These are phyloP conservation scores for Rhodotorula sp. DNA, from an alignment of 1,284 basidiomycete species.

Conservation along the genomic window DNA sequence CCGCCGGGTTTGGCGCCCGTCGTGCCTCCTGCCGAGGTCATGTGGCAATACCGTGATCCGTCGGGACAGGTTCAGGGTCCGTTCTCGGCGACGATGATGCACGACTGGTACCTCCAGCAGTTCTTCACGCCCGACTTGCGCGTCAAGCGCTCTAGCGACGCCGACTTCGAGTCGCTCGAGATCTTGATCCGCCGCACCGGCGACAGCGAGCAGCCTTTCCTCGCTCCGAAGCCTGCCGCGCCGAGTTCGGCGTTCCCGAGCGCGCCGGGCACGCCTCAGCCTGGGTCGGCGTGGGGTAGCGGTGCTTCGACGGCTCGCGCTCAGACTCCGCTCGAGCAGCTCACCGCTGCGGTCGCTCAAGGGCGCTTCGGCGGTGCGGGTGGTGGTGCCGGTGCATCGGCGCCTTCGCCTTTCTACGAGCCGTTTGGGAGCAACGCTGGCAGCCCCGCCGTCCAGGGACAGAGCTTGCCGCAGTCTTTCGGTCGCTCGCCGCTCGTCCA, in stretches of 20 bases:
- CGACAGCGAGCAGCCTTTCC: conserved; percentile 49
- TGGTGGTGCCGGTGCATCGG: not conserved
- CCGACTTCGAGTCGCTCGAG: conserved; percentile 50
- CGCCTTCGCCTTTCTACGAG: conserved; percentile 24
- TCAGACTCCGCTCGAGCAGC: conserved; percentile 32
- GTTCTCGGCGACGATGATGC: conserved; percentile 87
- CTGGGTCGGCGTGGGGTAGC: conserved; percentile 16
- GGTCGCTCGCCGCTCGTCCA: conserved; percentile 11
- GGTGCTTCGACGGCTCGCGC: conserved; percentile 9
- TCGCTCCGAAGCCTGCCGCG: conserved; percentile 33
- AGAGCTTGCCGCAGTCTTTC: conserved; percentile 22
- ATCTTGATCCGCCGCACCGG: conserved; percentile 48
- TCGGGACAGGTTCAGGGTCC: conserved; percentile 60
- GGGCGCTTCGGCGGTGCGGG: conserved; percentile 19
- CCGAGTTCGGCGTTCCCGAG: conserved; percentile 21
- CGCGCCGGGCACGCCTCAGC: conserved; percentile 29
- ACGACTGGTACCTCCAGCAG: conserved; percentile 89
- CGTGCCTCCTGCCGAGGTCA: conserved; percentile 16
- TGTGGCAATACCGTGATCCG: conserved; percentile 46
- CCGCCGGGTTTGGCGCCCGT: conserved; percentile 34
- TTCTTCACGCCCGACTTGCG: conserved; percentile 65
- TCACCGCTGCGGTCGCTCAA: conserved; percentile 22
- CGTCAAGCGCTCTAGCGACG: conserved; percentile 47
- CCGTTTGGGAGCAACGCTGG: conserved; percentile 26
- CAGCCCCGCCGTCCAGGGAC: conserved; percentile 23